These are phyloP conservation scores for Tilletia indica DNA, from an alignment of 1,284 basidiomycete genomes.

Conservation along the genomic window DNA sequence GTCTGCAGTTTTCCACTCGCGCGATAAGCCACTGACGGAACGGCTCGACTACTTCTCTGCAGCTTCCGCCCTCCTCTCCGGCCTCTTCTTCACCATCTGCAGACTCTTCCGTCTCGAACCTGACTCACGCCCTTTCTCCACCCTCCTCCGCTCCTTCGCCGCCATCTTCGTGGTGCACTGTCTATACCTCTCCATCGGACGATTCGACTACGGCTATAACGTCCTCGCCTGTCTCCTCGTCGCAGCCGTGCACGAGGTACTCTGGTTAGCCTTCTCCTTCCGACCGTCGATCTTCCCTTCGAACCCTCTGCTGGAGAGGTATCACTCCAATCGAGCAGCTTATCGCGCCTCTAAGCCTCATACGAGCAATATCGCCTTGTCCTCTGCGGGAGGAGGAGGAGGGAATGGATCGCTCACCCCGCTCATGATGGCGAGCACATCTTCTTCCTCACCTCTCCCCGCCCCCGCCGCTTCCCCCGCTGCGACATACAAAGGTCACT, in stretches of 20 bases:
- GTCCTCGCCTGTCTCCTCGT: constrained; percentile 78
- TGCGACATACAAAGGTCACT: constrained; percentile 25
- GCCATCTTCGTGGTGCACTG: constrained; percentile 62
- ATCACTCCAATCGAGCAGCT: constrained; percentile 32
- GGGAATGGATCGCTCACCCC: constrained; percentile 51
- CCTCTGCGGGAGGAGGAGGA: constrained; percentile 58
- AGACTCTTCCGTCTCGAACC: constrained; percentile 52
- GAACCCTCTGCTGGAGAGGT: constrained; percentile 34
- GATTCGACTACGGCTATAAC: constrained; percentile 95
- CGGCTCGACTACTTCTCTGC: constrained; percentile 94
- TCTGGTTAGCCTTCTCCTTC: constrained; percentile 67
- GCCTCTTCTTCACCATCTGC: constrained; percentile 64
- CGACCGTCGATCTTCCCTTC: constrained; percentile 34
- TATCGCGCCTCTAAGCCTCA: constrained; percentile 64
- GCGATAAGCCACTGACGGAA: constrained; percentile 83
- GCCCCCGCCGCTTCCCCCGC: constrained; percentile 13
- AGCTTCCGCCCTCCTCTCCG: constrained; percentile 68
- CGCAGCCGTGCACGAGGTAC: constrained; percentile 68
- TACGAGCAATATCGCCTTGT: constrained; percentile 19
- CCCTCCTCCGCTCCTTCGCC: constrained; percentile 32
- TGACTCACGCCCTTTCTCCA: constrained; percentile 27
- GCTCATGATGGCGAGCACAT: constrained; percentile 59
- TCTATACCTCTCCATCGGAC: constrained; percentile 71
- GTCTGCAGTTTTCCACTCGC: constrained; percentile 85
- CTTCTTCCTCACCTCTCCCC: constrained; percentile 3